These are phyloP conservation scores for Sutorius australiensis DNA, from an alignment of 768 basidiomycete genomes.

Conservation along the genomic window DNA sequence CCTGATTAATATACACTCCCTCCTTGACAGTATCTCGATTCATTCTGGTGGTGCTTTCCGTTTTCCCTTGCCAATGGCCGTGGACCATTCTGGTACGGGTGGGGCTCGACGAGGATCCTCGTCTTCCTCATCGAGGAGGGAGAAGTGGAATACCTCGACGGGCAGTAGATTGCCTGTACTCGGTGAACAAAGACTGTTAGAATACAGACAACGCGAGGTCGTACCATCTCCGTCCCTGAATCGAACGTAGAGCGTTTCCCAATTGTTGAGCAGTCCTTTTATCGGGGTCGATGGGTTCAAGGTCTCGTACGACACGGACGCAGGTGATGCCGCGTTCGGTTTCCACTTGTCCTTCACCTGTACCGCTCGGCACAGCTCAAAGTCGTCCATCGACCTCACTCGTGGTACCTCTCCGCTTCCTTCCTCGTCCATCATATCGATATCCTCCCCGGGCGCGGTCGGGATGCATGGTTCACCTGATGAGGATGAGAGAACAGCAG, in stretches of 20 bases:
- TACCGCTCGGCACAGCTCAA: slow-evolving; percentile 60
- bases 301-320: slow-evolving; percentile 42
- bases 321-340: slow-evolving; percentile 31
- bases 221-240: slow-evolving; percentile 62
- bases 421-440: slow-evolving; percentile 15
- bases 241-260: slow-evolving; percentile 67
- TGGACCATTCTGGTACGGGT: slow-evolving; percentile 26
- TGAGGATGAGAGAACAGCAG: slow-evolving; percentile 38
- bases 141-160: slow-evolving; percentile 54
- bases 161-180: slow-evolving; percentile 54
- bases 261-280: slow-evolving; percentile 52
- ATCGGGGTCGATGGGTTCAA: slow-evolving; percentile 43
- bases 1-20: slow-evolving; percentile 7
- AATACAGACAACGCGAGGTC: neutral
- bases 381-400: slow-evolving; percentile 41
- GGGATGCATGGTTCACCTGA: slow-evolving; percentile 28
- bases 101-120: slow-evolving; percentile 35
- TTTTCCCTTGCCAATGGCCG: slow-evolving; percentile 49
- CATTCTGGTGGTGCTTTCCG: slow-evolving; percentile 48
- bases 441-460: slow-evolving; percentile 28
- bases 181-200: neutral
- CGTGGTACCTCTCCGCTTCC: slow-evolving; percentile 30
- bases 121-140: slow-evolving; percentile 61
- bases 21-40: neutral
- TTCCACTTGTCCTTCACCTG: slow-evolving; percentile 52